Evolutionary conservation across 345 rosid genomes (phyloP), one percentile per base, ranked within the genome.

Genomic region (Salix brachista): DNA sequence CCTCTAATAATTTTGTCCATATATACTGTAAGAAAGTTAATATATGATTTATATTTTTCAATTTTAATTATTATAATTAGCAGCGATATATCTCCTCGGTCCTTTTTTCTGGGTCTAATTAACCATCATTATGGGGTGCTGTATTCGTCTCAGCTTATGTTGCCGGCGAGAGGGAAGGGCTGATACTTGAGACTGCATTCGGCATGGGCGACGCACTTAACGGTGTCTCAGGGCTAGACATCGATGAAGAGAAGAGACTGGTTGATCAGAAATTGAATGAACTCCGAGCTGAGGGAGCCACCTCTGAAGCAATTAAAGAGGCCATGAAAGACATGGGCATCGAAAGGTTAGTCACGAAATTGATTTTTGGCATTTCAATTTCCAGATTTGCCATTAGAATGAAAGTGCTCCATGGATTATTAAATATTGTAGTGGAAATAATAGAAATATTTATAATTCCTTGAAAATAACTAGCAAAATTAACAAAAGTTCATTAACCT

Each of bases 321-420:
- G 78, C 75, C 42, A 81, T 77, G 84, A 64, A 77, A 23, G 62
- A 81, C 25, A 17, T 77, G 70, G 80, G 80, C 77, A 64, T 77
- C 17, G 46, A 62, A 67, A 73, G 84, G 84, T 77, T 26, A 26
- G 66, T 52, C 58, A 18, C 19, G 8, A 52, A 18, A 52, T 46
- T 46, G 16, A 46, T 42, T 42, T 42, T 12, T 42, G 46, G 14
- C 46, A 42, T 42, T 41, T 42, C 46, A 11, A 42, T 42, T 42
- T 42, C 46, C 46, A 2, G 46, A 42, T 42, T 42, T 42, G 4
- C 46, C 46, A 42, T 42, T 42, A 42, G 14, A 42, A 42, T 42
- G 46, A 42, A 42, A 42, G 14, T 2, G 13, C 12, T 3, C 46
- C 46, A 10, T 42, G 13, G 3, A 42, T 42, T 42, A 42, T 42